Base-by-base conservation (phyloP, 2,329 filamentous ascomycete species). In the Aureobasidium melanogenum region DNA sequence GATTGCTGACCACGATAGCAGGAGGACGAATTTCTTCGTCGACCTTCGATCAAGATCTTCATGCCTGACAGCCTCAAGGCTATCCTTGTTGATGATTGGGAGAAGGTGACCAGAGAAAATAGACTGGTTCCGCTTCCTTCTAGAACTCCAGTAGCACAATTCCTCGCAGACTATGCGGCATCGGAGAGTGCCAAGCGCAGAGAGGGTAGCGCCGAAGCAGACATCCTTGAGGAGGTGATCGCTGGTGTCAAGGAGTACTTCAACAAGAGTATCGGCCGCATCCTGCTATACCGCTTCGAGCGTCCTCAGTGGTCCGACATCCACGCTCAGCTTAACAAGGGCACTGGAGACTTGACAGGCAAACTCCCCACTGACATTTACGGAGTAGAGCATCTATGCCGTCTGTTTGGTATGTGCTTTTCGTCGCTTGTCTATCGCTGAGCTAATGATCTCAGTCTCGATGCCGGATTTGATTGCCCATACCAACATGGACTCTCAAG, bases 401-500 rank as follows among this genome's bases (percentile, higher is more conserved):
- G 94, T 63, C 82, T 99, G 22, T 86, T 99, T 43, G 91, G 93
- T 97, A 83, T 67, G 83, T 54, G 19, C 43, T 3, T 1, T 28
- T 22, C 8, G 38, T 19, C 32, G 19, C 28, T 22, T 14, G 14
- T 39, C 7, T 7, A 5, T 26, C 8, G 10, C 15, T 9, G n/a
- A n/a, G 7, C 54, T 57, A 19, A 63, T 52, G 22, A n/a, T 7
- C n/a, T 3, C 46, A 60, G 61, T 66, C 1, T 88, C 88, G 1
- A 85, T 97, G 67, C 93, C 94, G 0, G 94, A 99, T 71, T 85
- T 97, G 43, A 86, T 97, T 64, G 92, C 92, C 4, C 94, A 99
- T 73, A 99, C 94, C 57, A 97, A 97, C 76, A 96, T 99, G 91
- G 94, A 97, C 70, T 82, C 88, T 58, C 91, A 96, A 72, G 92